phyloP scores from a whole-genome alignment of 441 rosid genomes.

The Populus hybrid region DNA sequence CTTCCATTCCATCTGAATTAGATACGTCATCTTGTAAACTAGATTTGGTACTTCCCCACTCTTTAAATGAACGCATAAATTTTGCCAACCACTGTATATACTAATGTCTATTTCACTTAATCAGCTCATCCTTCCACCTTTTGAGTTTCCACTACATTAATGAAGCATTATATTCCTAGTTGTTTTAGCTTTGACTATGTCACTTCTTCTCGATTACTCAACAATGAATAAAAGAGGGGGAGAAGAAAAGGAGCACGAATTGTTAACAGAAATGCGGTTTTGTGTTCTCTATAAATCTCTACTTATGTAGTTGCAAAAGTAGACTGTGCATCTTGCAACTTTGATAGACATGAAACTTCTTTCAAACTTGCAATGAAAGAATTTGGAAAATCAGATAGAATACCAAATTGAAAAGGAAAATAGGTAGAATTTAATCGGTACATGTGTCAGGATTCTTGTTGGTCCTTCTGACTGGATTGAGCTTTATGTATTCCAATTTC shows the following conservation, averaged over 20 bases:
- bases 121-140: not conserved
- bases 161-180: not conserved
- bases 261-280: not conserved
- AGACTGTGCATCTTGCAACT: not conserved
- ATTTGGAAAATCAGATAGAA: not conserved
- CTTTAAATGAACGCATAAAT: slow-evolving; percentile 11
- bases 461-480: slow-evolving; percentile 3
- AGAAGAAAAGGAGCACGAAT: not conserved
- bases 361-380: slow-evolving; percentile 6
- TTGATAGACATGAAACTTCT: not conserved
- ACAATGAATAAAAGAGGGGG: not conserved
- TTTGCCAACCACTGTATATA: not conserved
- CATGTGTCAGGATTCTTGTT: not conserved
- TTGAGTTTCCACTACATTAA: not conserved
- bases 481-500: slow-evolving; percentile 24
- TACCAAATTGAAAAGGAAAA: not conserved
- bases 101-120: slow-evolving; percentile 1
- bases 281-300: not conserved
- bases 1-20: slow-evolving; percentile 59
- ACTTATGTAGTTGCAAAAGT: not conserved
- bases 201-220: not conserved
- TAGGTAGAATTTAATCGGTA: not conserved
- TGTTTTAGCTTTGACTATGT: not conserved
- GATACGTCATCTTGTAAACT: slow-evolving; percentile 60
- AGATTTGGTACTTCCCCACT: slow-evolving; percentile 45